Percentiles rank a stretch among this genome's conserved stretches.
Conservation (phyloP, 257 asterid species). For the Lithospermum erythrorhizon region DNA sequence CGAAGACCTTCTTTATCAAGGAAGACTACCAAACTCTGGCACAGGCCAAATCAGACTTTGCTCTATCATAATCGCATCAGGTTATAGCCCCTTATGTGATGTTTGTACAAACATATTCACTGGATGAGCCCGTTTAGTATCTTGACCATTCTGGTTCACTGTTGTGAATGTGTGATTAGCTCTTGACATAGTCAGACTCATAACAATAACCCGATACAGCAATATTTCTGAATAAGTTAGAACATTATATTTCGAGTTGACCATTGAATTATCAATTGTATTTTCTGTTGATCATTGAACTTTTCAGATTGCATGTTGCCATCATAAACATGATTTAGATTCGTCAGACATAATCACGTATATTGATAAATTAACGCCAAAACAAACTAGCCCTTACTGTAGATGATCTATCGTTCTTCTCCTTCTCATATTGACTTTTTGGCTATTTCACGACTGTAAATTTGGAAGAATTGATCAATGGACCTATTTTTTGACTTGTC, state of each 20-base stretch:
- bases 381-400: no score
- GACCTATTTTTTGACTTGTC: neutral
- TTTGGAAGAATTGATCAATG: neutral
- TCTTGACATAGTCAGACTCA: neutral
- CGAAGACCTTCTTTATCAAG: no score
- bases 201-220: no score
- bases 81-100: constrained; percentile 18
- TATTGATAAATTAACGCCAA: no score
- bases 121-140: neutral
- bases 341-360: no score
- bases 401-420: no score
- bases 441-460: neutral
- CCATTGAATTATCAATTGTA: neutral
- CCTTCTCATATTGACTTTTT: neutral
- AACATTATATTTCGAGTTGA: neutral
- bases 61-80: constrained; percentile 93
- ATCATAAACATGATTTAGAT: neutral
- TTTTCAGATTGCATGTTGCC: neutral
- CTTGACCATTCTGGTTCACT: neutral
- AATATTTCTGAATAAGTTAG: no score
- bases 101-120: neutral
- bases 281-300: neutral
- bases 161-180: neutral
- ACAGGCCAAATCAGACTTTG: constrained; percentile 57
- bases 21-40: constrained; percentile 31